These are phyloP conservation scores for Niebla homalea DNA, from an alignment of 495 filamentous ascomycete genomes.

Conservation along the genomic window DNA sequence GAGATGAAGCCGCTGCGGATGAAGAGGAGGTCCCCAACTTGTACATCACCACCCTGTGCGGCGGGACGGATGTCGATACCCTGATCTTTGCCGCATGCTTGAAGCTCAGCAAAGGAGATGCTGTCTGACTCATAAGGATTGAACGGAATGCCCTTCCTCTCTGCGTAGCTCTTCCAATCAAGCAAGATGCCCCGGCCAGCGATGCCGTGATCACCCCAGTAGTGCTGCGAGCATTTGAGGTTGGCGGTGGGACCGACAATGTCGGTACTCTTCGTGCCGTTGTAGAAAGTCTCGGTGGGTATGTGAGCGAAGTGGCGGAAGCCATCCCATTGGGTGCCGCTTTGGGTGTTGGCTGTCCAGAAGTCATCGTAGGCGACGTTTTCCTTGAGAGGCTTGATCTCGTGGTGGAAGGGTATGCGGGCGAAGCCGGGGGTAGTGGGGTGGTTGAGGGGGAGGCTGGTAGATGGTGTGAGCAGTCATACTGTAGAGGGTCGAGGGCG, in stretches of 20 bases:
- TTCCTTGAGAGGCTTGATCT: constrained; percentile 37
- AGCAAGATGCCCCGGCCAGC: constrained; percentile 46
- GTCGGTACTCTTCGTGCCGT: constrained; percentile 36
- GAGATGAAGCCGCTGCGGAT: constrained; percentile 54
- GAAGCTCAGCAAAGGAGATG: constrained; percentile 46
- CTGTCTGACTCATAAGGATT: constrained; percentile 45
- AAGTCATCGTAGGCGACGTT: constrained; percentile 51
- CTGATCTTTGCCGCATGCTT: constrained; percentile 43
- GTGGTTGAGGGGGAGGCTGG: constrained; percentile 40
- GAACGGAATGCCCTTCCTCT: constrained; percentile 35
- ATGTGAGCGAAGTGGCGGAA: constrained; percentile 46
- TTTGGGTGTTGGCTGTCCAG: constrained; percentile 63
- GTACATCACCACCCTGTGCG: constrained; percentile 44
- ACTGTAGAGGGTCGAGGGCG: too few species aligned
- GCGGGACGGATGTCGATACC: constrained; percentile 39
- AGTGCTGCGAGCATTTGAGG: constrained; percentile 36
- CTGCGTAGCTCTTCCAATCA: constrained; percentile 37
- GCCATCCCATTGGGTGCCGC: constrained; percentile 67
- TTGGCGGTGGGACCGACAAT: constrained; percentile 39
- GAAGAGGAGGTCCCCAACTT: constrained; percentile 49
- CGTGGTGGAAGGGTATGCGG: constrained; percentile 42
- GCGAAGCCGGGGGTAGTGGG: constrained; percentile 39
- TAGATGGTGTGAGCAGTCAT: neutral
- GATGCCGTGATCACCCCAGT: constrained; percentile 39
- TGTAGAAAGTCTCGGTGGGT: constrained; percentile 34